A percentile compares a stretch with the other conserved stretches of the same genome.
Conservation (phyloP, 495 filamentous ascomycete genomes). For the Pyronema omphalodes region DNA sequence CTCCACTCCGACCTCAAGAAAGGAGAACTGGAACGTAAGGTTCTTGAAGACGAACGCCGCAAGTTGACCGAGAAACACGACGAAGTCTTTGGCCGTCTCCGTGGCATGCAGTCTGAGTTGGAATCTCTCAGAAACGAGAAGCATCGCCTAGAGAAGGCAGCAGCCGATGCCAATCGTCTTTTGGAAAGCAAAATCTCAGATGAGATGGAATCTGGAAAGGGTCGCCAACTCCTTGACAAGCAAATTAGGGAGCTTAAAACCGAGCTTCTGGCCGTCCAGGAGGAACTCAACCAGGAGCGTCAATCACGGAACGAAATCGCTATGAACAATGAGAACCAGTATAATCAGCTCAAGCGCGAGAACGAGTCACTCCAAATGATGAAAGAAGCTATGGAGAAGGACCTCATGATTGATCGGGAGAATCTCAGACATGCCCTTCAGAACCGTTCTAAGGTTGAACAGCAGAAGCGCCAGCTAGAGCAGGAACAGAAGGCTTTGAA, state of each 20-base stretch:
- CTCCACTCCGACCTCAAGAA: slow-evolving; percentile 67
- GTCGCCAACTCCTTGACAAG: slow-evolving; percentile 66
- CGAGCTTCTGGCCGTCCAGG: slow-evolving; percentile 66
- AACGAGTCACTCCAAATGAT: slow-evolving; percentile 78
- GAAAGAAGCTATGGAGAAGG: slow-evolving; percentile 95
- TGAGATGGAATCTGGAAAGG: slow-evolving; percentile 69
- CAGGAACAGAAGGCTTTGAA: slow-evolving; percentile 65
- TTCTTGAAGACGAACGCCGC: slow-evolving; percentile 56
- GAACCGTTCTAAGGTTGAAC: slow-evolving; percentile 55
- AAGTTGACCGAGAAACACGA: slow-evolving; percentile 57
- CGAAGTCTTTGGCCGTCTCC: slow-evolving; percentile 54
- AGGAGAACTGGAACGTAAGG: slow-evolving; percentile 54
- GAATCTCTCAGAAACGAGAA: slow-evolving; percentile 75
- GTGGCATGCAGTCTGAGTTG: slow-evolving; percentile 70
- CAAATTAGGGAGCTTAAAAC: slow-evolving; percentile 76
- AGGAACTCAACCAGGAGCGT: slow-evolving; percentile 74
- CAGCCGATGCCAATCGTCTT: slow-evolving; percentile 66
- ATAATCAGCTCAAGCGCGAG: slow-evolving; percentile 60
- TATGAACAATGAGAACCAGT: slow-evolving; percentile 79
- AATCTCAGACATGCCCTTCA: slow-evolving; percentile 75
- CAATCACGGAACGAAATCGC: slow-evolving; percentile 94
- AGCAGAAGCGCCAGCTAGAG: slow-evolving; percentile 76
- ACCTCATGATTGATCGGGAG: slow-evolving; percentile 95
- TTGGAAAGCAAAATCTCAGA: slow-evolving; percentile 79
- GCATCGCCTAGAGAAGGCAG: slow-evolving; percentile 65